Percentiles rank a stretch among this genome's conserved stretches.
Conservation (phyloP, 495 filamentous ascomycete genomes). For the Hyaloscypha variabilis region DNA sequence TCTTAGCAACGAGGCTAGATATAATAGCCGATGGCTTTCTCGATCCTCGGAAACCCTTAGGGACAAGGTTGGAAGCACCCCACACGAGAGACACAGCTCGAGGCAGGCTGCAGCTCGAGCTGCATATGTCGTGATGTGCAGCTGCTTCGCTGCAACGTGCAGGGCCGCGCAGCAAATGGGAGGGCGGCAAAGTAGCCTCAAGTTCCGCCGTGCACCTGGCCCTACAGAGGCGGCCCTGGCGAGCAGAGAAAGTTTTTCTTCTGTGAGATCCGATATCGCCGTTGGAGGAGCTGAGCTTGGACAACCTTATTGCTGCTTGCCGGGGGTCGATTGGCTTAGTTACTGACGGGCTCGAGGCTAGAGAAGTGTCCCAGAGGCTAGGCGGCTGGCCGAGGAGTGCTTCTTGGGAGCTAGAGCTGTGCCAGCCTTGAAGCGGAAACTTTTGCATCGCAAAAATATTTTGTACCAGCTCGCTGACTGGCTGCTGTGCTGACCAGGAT, state of each 20-base stretch:
- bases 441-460: conserved; percentile 15
- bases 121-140: conserved; percentile 25
- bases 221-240: neutral
- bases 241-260: conserved; percentile 6
- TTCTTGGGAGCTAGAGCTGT: conserved; percentile 1
- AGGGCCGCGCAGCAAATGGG: conserved; percentile 10
- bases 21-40: conserved; percentile 12
- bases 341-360: neutral
- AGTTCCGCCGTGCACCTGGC: neutral
- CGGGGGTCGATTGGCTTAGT: neutral
- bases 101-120: conserved; percentile 16
- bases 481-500: conserved; percentile 13
- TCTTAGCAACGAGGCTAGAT: neutral
- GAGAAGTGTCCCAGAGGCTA: neutral
- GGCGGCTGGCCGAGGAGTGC: conserved; percentile 4
- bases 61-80: conserved; percentile 16
- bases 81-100: conserved; percentile 8
- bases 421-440: conserved; percentile 13
- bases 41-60: neutral
- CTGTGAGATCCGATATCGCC: conserved; percentile 24
- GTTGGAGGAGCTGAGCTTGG: conserved; percentile 2
- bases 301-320: conserved; percentile 9
- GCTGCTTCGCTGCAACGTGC: conserved; percentile 17
- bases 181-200: conserved; percentile 15
- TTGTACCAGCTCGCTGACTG: conserved; percentile 8